Evolutionary conservation across 352 stramenopile genomes (phyloP).

Genomic region (Pythium oligandrum): DNA sequence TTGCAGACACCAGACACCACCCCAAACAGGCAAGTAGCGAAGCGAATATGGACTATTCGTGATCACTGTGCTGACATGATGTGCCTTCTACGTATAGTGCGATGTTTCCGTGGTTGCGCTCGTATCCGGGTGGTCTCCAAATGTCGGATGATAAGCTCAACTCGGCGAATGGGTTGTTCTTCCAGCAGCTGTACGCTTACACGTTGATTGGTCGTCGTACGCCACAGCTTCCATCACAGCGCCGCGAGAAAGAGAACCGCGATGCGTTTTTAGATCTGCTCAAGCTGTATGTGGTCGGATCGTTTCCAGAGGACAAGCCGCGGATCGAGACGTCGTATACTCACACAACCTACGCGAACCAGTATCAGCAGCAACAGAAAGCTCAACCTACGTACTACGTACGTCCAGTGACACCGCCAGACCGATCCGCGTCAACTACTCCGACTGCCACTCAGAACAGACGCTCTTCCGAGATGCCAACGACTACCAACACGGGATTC

Average conservation of each 20-base stretch:
- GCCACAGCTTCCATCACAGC: slow-evolving; percentile 31
- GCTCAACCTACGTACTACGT: slow-evolving; percentile 14
- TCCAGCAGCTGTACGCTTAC: slow-evolving; percentile 83
- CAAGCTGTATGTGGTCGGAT: slow-evolving; percentile 61
- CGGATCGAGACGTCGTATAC: slow-evolving; percentile 8
- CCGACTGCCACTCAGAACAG: slow-evolving; percentile 6
- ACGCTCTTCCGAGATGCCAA: slow-evolving; percentile 9
- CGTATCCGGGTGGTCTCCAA: slow-evolving; percentile 46
- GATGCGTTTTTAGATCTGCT: slow-evolving; percentile 61
- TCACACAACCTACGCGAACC: background rate
- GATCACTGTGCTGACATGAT: too few relatives aligned
- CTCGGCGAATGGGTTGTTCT: slow-evolving; percentile 72
- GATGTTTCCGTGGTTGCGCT: slow-evolving; percentile 74
- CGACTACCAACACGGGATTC: slow-evolving; percentile 13
- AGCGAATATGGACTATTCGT: too few relatives aligned
- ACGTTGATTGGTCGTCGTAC: slow-evolving; percentile 66
- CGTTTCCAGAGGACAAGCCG: slow-evolving; percentile 36
- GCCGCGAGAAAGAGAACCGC: slow-evolving; percentile 56
- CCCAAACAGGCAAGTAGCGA: slow-evolving; percentile 30
- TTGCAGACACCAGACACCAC: slow-evolving; percentile 63
- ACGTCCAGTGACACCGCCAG: slow-evolving; percentile 7
- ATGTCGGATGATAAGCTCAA: slow-evolving; percentile 52
- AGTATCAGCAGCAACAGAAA: background rate
- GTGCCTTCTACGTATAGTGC: slow-evolving; percentile 18
- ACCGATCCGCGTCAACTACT: slow-evolving; percentile 5